phyloP scores from a whole-genome alignment of 257 asterid species.

The Solanum ossicruentum region DNA sequence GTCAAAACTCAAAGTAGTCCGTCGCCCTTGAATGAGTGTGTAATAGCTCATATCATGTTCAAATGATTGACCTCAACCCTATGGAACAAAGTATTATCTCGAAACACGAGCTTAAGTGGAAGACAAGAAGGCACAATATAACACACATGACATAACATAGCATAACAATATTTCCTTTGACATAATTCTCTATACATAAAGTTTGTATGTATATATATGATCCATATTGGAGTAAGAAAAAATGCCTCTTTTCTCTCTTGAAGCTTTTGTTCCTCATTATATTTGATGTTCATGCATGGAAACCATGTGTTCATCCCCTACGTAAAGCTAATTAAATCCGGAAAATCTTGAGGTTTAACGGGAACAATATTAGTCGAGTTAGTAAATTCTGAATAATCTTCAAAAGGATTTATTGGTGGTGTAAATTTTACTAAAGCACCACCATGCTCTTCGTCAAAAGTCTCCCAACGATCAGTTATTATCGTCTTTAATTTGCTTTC shows the following conservation, averaged over 20 bases:
- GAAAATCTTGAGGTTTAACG: conserved; percentile 8
- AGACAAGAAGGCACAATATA: neutral
- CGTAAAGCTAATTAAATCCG: conserved; percentile 26
- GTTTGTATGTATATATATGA: neutral
- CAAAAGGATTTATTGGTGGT: conserved; percentile 1
- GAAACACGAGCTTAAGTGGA: neutral
- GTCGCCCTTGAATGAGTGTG: neutral
- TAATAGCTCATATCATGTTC: neutral
- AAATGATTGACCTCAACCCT: neutral
- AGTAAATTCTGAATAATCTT: neutral
- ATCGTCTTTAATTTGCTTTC: conserved; percentile 8
- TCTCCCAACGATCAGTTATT: conserved; percentile 27
- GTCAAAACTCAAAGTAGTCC: no score
- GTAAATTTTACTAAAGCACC: neutral
- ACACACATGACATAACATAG: neutral
- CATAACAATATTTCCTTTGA: neutral
- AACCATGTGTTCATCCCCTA: neutral
- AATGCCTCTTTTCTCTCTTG: neutral
- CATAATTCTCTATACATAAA: neutral
- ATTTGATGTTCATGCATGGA: neutral
- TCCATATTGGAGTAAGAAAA: neutral
- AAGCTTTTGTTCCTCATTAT: neutral
- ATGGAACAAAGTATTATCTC: neutral
- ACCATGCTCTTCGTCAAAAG: conserved; percentile 21
- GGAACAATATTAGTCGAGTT: neutral